Conservation (phyloP, 2,329 filamentous ascomycete genomes). For the Fusarium sp. region DNA sequence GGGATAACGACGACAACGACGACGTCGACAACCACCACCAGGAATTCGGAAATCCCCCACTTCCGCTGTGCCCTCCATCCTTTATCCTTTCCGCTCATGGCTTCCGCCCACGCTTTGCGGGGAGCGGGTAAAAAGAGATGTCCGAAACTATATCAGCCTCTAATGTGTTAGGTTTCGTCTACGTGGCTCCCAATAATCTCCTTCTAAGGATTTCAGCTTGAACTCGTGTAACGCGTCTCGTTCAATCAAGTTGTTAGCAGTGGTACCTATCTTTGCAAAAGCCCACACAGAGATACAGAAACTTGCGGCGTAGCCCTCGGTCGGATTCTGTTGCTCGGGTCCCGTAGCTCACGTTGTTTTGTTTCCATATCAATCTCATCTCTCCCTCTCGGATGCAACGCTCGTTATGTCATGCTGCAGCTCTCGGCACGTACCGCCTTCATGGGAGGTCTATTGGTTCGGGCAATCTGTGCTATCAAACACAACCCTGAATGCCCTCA, state of each 20-base stretch:
- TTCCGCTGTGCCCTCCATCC: constrained; percentile 12
- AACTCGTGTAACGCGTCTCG: constrained; percentile 5
- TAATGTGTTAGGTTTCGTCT: constrained; percentile 5
- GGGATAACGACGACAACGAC: background rate
- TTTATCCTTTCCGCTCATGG: background rate
- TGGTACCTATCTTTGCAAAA: constrained; percentile 13
- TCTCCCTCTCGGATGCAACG: constrained; percentile 29
- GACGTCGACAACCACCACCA: constrained; percentile 5
- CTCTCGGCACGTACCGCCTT: constrained; percentile 20
- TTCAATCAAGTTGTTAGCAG: background rate
- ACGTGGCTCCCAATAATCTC: constrained; percentile 8
- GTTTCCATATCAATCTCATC: constrained; percentile 21
- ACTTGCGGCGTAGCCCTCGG: constrained; percentile 20
- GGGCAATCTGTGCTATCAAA: constrained; percentile 14
- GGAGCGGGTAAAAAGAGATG: constrained; percentile 23
- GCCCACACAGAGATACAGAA: background rate
- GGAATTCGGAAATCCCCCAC: constrained; percentile 19
- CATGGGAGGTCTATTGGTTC: constrained; percentile 19
- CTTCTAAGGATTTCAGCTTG: background rate
- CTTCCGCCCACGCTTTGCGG: constrained; percentile 6
- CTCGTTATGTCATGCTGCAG: constrained; percentile 28
- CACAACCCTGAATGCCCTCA: constrained; percentile 31
- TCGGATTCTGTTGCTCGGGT: constrained; percentile 16
- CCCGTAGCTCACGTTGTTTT: constrained; percentile 27
- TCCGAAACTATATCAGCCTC: constrained; percentile 26